Evolutionary conservation across 1,139 yeast genomes (phyloP).

Genomic region (Scheffersomyces quercinus): DNA sequence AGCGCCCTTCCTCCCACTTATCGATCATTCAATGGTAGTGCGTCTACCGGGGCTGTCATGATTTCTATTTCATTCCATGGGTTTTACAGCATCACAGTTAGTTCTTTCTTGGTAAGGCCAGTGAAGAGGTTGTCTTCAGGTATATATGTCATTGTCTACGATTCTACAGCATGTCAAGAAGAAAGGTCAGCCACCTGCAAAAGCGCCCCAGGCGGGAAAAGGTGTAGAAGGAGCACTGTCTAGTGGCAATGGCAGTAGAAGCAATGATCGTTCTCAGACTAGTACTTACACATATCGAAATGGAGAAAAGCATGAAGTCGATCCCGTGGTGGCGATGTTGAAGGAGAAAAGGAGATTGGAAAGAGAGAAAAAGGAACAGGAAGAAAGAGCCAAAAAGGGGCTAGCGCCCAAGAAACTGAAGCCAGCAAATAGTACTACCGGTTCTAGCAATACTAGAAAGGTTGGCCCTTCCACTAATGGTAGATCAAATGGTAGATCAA

Average conservation of each 20-base stretch:
- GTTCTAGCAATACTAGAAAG: too few species aligned
- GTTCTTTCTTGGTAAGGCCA: too few species aligned
- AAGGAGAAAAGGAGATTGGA: conserved; percentile 67
- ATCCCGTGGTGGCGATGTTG: conserved; percentile 59
- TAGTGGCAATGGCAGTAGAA: conserved; percentile 1
- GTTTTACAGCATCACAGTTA: too few species aligned
- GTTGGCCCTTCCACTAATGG: too few species aligned
- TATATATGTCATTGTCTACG: conserved; percentile 24
- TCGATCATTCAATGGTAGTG: too few species aligned
- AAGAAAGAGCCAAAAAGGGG: conserved; percentile 34
- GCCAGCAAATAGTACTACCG: too few species aligned
- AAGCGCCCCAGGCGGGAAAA: too few species aligned
- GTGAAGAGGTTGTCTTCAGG: too few species aligned
- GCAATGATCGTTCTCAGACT: not conserved
- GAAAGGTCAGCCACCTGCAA: conserved; percentile 25
- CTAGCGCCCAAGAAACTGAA: conserved; percentile 22
- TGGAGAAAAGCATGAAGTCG: conserved; percentile 21
- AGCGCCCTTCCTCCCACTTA: too few species aligned
- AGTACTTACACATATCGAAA: conserved; percentile 1
- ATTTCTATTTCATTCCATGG: too few species aligned
- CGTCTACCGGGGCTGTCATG: too few species aligned
- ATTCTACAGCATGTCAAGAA: conserved; percentile 31
- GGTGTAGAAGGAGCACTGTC: not conserved
- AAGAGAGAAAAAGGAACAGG: conserved; percentile 42
- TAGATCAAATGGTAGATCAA: too few species aligned